phyloP scores from a whole-genome alignment of 116 monocot genomes.

The Dioscorea cayenensis region DNA sequence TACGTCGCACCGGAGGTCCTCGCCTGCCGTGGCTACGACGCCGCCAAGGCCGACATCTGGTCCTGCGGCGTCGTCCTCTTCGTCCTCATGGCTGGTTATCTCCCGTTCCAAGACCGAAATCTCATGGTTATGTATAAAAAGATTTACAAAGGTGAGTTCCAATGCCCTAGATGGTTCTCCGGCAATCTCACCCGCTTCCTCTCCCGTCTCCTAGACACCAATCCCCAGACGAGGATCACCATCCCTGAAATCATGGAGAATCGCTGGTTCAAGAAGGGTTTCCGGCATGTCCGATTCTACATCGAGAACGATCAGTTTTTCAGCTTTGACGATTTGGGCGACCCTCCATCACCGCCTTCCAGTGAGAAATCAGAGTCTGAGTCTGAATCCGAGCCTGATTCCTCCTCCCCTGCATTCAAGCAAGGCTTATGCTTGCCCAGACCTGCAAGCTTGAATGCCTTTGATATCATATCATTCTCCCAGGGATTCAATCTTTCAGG shows the following conservation, averaged over 20 bases:
- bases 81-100: constrained; percentile 71
- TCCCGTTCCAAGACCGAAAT: constrained; percentile 70
- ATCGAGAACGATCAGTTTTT: constrained; percentile 56
- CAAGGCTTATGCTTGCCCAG: constrained; percentile 21
- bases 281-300: constrained; percentile 47
- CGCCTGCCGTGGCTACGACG: constrained; percentile 60
- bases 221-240: constrained; percentile 44
- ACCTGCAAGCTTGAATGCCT: constrained; percentile 58
- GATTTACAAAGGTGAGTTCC: constrained; percentile 78
- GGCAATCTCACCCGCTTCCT: constrained; percentile 41
- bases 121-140: constrained; percentile 67
- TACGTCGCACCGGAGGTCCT: constrained; percentile 83
- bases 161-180: constrained; percentile 74
- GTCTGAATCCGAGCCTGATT: constrained; percentile 19
- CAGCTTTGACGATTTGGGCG: constrained; percentile 23
- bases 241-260: constrained; percentile 69
- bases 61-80: constrained; percentile 75
- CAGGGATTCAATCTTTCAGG: constrained; percentile 59
- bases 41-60: constrained; percentile 68
- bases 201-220: constrained; percentile 52
- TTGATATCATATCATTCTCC: constrained; percentile 76
- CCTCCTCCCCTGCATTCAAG: neutral
- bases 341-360: neutral
- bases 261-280: constrained; percentile 76
- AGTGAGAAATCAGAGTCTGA: constrained; percentile 13